phyloP scores from a whole-genome alignment of 345 rosid genomes.

The Mangifera indica region DNA sequence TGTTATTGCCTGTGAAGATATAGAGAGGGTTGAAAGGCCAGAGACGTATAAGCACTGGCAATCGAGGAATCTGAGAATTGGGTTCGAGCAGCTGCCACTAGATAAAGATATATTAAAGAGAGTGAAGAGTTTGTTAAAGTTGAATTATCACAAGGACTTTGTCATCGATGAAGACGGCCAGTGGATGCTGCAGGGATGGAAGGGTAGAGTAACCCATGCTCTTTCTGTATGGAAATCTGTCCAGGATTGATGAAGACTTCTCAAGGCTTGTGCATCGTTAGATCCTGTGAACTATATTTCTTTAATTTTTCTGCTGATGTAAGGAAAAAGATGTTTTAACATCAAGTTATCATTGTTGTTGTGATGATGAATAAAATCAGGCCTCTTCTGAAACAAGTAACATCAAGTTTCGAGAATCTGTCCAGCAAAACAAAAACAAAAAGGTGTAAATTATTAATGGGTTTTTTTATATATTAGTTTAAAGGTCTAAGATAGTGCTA shows the following conservation, averaged over 20 bases:
- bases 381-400: no score
- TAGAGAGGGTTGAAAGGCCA: conserved; percentile 63
- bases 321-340: not conserved
- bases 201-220: conserved; percentile 66
- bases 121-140: conserved; percentile 41
- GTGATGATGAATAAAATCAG: no score
- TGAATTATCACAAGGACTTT: conserved; percentile 61
- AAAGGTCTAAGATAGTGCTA: no score
- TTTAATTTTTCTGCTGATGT: not conserved
- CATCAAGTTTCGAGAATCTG: no score
- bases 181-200: conserved; percentile 95
- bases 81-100: conserved; percentile 58
- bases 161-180: conserved; percentile 58
- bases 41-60: conserved; percentile 74
- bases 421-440: no score
- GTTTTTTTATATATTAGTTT: no score
- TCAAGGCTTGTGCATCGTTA: not conserved
- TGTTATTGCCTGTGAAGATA: conserved; percentile 73
- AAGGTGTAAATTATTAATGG: no score
- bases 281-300: not conserved
- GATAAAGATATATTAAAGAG: conserved; percentile 46
- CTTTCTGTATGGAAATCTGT: conserved; percentile 72
- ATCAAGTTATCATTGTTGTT: not conserved
- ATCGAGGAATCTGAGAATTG: conserved; percentile 41
- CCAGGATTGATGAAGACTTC: conserved; percentile 20